Conservation (phyloP, 1,284 basidiomycete genomes). For the Naganishia liquefaciens region DNA sequence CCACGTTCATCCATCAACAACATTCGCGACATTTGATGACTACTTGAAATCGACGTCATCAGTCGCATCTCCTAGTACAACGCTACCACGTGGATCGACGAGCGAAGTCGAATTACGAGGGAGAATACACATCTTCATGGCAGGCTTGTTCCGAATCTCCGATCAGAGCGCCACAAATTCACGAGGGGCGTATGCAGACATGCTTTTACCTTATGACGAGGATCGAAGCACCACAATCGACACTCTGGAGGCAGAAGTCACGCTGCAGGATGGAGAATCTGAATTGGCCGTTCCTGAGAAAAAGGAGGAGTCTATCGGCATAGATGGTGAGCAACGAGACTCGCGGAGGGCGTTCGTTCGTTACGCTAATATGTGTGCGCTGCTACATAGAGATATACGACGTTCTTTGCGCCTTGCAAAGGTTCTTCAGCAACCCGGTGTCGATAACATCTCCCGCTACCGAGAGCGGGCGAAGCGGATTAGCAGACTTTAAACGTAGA, state of each 20-base stretch:
- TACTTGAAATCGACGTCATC: constrained; percentile 10
- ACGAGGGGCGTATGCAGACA: constrained; percentile 15
- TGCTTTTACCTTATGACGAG: constrained; percentile 3
- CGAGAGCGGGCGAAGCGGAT: background rate
- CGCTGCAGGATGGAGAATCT: background rate
- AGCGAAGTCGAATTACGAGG: constrained; percentile 23
- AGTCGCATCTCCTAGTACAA: background rate
- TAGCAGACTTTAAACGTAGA: constrained; percentile 10
- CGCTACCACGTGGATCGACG: background rate
- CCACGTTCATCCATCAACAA: constrained; percentile 23
- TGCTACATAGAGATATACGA: constrained; percentile 2
- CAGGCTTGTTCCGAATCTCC: constrained; percentile 15
- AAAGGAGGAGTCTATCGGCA: background rate
- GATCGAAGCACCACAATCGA: background rate
- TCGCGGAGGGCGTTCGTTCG: background rate
- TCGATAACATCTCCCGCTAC: constrained; percentile 3
- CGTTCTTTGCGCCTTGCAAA: constrained; percentile 3
- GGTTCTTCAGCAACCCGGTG: constrained; percentile 17
- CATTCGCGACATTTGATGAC: constrained; percentile 20
- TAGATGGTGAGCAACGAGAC: background rate
- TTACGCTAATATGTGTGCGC: background rate
- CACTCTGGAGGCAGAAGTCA: background rate
- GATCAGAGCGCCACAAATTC: constrained; percentile 26
- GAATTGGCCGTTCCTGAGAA: constrained; percentile 1
- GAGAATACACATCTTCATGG: constrained; percentile 26